phyloP scores from a whole-genome alignment of 2,329 filamentous ascomycete genomes.

The Davidsoniella eucalypti region DNA sequence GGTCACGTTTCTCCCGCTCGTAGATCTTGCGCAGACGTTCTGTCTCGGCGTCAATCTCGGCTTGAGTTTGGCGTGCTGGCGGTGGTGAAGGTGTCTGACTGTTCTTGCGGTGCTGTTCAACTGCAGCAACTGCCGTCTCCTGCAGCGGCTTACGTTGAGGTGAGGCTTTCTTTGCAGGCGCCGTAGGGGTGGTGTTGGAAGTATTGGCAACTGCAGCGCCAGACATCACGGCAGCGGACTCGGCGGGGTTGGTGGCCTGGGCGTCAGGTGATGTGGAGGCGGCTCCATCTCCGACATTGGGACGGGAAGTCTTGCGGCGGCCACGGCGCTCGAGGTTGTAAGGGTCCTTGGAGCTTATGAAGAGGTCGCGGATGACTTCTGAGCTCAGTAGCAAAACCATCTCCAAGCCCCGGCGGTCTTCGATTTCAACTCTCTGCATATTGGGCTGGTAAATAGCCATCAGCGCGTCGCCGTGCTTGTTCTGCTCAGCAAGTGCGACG shows the following conservation, averaged over 20 bases:
- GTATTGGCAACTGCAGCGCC: constrained; percentile 20
- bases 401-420: constrained; percentile 87
- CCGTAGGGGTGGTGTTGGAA: constrained; percentile 12
- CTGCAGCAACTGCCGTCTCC: constrained; percentile 5
- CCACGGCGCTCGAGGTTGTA: constrained; percentile 65
- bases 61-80: constrained; percentile 20
- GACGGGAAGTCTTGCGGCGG: constrained; percentile 15
- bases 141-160: constrained; percentile 6
- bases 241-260: constrained; percentile 2
- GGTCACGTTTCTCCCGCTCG: constrained; percentile 37
- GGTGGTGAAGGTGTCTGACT: constrained; percentile 17
- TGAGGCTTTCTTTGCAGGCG: constrained; percentile 7
- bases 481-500: constrained; percentile 66
- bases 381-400: constrained; percentile 54
- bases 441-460: constrained; percentile 91
- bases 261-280: constrained; percentile 14
- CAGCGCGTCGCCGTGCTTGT: constrained; percentile 39
- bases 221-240: constrained; percentile 22
- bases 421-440: constrained; percentile 72
- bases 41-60: constrained; percentile 57
- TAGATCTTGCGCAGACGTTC: constrained; percentile 47
- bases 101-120: constrained; percentile 26
- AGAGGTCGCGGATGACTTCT: constrained; percentile 49
- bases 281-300: background rate
- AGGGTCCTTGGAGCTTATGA: constrained; percentile 39